phyloP scores from a whole-genome alignment of 176 grass and related monocot genomes.

The Raddia guianensis region DNA sequence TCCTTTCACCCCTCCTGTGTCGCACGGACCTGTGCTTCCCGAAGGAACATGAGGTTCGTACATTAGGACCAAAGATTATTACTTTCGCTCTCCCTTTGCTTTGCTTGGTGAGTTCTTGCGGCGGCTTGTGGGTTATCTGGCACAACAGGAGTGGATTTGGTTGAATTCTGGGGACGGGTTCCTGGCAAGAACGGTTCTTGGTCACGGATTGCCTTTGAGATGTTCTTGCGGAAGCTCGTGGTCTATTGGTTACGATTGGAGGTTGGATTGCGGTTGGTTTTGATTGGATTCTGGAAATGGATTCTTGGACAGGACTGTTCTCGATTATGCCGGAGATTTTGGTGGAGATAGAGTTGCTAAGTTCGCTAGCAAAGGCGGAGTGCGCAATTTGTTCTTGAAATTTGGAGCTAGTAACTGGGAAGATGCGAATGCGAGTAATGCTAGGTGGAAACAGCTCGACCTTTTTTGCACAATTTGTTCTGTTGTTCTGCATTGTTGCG shows the following conservation, averaged over 20 bases:
- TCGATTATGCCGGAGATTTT: conserved; percentile 3
- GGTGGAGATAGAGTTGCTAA: not conserved
- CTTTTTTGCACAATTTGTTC: not conserved
- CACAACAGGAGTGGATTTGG: not conserved
- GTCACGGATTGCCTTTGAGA: not conserved
- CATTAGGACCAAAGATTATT: not conserved
- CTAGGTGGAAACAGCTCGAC: not conserved
- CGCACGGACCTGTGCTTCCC: conserved; percentile 7
- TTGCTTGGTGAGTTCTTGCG: not conserved
- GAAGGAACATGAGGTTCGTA: conserved; percentile 18
- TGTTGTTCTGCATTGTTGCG: not conserved
- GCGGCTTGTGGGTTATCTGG: not conserved
- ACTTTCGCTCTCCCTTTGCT: not conserved
- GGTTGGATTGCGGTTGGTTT: not conserved
- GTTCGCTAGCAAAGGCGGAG: not conserved
- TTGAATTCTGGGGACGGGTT: not conserved
- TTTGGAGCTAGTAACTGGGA: conserved; percentile 3
- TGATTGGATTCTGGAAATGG: conserved; percentile 9
- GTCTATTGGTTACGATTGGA: not conserved
- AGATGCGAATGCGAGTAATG: not conserved
- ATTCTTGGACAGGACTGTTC: not conserved
- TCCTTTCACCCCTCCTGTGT: not conserved
- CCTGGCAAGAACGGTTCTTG: conserved; percentile 2
- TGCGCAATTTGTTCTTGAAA: not conserved
- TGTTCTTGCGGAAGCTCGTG: not conserved